Evolutionary conservation across 1,139 yeast species (phyloP).

Genomic region (Torulaspora globosa): DNA sequence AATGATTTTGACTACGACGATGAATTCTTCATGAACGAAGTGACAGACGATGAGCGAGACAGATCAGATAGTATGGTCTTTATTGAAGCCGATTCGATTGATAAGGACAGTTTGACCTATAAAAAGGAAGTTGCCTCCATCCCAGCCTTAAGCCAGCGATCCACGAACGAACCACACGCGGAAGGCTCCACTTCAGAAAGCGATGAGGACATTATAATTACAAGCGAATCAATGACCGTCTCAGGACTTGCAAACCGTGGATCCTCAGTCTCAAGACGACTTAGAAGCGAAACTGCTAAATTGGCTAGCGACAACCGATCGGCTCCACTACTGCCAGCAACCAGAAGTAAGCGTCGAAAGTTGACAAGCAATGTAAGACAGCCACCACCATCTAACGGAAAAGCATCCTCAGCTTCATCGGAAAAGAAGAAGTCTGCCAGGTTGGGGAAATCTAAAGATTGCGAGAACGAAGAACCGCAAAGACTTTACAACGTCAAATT

Average conservation of each 20-base stretch:
- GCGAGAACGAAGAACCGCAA: slow-evolving; percentile 12
- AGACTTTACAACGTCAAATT: slow-evolving; percentile 29
- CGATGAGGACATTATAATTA: neutral
- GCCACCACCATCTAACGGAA: neutral
- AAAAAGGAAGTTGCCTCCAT: neutral
- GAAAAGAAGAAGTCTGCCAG: neutral
- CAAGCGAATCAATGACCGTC: neutral
- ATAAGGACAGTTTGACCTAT: neutral
- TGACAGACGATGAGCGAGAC: slow-evolving; percentile 12
- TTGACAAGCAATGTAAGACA: neutral
- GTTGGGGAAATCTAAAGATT: slow-evolving; percentile 7
- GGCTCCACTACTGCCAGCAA: slow-evolving; percentile 1
- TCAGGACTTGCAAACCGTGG: neutral
- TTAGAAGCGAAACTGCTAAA: neutral
- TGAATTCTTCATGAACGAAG: slow-evolving; percentile 22
- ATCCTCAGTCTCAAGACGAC: neutral
- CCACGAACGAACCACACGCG: neutral
- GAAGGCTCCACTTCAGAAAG: neutral
- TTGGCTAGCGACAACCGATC: neutral
- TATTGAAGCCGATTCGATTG: slow-evolving; percentile 9
- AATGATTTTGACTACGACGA: slow-evolving; percentile 19
- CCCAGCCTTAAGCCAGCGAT: neutral
- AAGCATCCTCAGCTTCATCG: neutral
- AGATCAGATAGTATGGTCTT: slow-evolving; percentile 6
- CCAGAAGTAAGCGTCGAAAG: slow-evolving; percentile 7